Base-by-base conservation (phyloP, 2,329 filamentous ascomycete species). In the Penicillium sclerotiorum region DNA sequence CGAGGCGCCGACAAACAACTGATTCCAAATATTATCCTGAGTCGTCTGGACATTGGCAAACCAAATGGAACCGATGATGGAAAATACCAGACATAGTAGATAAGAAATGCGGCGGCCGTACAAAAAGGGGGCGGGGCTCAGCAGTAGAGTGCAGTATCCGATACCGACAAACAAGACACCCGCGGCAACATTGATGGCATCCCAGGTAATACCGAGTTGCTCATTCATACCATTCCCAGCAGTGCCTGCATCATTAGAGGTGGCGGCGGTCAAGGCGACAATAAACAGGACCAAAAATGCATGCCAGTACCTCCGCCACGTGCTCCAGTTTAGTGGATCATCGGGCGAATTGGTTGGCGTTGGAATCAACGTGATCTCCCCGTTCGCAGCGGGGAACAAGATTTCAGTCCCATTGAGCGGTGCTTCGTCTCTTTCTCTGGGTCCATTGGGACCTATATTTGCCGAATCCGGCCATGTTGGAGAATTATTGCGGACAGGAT, bases 1-100 rank as follows among this genome's bases (percentile, higher is more conserved):
- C 4, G 80, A 82, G 2, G 79, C 79, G 13, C 80, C 80, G 2
- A 83, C 78, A 47, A 83, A 82, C 2, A 83, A 70, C 60, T 83
- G 80, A 39, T 78, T 78, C 73, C 77, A 80, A 47, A 82, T 75
- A 2, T 78, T 75, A 49, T 81, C 78, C 13, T 67, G 61, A 1
- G 68, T 71, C 18, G 60, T 73, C 41, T 72, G 57, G 9, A 78
- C 69, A 20, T 67, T 67, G 8, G 79, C 79, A 41, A 82, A 78
- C 80, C 80, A 82, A 46, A 81, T 74, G 22, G 77, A 75, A 2
- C 80, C 80, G 17, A 77, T 69, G 6, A 82, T 58, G 4, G 77
- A 76, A 54, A 73, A 74, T 0, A 76, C 49, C 53, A 81, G 71
- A 49, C 79, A 79, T 36, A 83, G 65, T 38, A 83, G 64, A 57